Percentiles rank a stretch among this genome's conserved stretches.
Conservation (phyloP, 148 eudicot species). For the Rheum nobile region DNA sequence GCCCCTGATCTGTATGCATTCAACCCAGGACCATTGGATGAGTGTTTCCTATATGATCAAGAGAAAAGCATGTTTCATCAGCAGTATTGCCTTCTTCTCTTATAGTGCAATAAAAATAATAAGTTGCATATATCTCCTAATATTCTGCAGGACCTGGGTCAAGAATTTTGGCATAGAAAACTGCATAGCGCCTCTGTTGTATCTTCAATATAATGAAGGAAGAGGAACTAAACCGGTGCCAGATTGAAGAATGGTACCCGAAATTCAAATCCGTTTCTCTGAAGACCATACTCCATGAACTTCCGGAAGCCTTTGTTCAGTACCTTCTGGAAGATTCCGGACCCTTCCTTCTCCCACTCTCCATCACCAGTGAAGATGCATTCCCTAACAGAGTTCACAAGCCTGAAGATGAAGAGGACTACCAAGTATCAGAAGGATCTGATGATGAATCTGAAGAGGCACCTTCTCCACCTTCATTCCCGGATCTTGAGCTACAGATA, state of each 20-base stretch:
- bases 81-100: too few relatives aligned
- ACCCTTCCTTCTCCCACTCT: constrained; percentile 73
- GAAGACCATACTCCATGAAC: constrained; percentile 52
- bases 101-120: neutral
- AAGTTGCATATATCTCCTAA: neutral
- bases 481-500: constrained; percentile 61
- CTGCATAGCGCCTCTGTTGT: neutral
- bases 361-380: constrained; percentile 60
- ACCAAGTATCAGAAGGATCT: constrained; percentile 51
- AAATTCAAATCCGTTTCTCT: constrained; percentile 57
- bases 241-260: constrained; percentile 90
- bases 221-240: constrained; percentile 71
- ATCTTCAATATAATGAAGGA: constrained; percentile 35
- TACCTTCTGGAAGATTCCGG: constrained; percentile 69
- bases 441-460: constrained; percentile 56
- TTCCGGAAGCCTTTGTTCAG: constrained; percentile 70
- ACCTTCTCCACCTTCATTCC: constrained; percentile 54
- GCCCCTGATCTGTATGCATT: too few relatives aligned
- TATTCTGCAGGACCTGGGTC: neutral
- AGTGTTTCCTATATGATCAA: constrained; percentile 82
- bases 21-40: constrained; percentile 92
- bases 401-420: constrained; percentile 85
- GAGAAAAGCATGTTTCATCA: constrained; percentile 96
- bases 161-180: neutral
- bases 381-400: constrained; percentile 71